These are phyloP conservation scores for Abrus pulchellus DNA, from an alignment of 306 rosid genomes.

Conservation along the genomic window DNA sequence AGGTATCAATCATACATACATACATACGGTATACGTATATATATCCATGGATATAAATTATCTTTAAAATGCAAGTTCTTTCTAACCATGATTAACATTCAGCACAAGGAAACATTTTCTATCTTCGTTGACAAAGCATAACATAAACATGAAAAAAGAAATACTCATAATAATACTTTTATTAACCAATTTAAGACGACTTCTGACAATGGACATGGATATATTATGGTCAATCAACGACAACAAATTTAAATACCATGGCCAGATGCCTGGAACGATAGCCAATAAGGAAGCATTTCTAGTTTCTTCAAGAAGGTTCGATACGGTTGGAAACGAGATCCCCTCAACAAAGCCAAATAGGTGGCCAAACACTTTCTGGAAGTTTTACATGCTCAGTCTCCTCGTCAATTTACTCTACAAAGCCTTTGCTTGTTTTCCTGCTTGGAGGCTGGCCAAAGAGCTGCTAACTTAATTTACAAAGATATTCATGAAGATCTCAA, in stretches of 20 bases:
- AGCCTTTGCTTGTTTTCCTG: conserved; percentile 23
- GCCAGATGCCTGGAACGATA: not conserved
- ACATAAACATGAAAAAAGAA: not conserved
- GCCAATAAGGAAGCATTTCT: conserved; percentile 8
- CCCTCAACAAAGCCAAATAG: not conserved
- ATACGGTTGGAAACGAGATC: conserved; percentile 23
- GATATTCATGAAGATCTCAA: conserved; percentile 38
- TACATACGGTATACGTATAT: too few species aligned
- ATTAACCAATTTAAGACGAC: not conserved
- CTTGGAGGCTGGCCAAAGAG: conserved; percentile 31
- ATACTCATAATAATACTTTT: not conserved
- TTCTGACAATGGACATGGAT: conserved; percentile 19
- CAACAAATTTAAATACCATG: not conserved
- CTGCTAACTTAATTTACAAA: conserved; percentile 34
- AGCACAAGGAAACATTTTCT: not conserved
- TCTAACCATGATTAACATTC: too few species aligned
- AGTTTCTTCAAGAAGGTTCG: conserved; percentile 36
- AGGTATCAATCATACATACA: too few species aligned
- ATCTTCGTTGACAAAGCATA: not conserved
- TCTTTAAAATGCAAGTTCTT: too few species aligned
- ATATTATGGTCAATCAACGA: not conserved
- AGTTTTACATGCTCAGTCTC: not conserved
- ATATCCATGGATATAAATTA: too few species aligned
- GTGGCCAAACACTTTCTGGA: not conserved
- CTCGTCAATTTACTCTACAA: conserved; percentile 10